A percentile compares a stretch with the other conserved stretches of the same genome.
Evolutionary conservation across 139 green algal species (phyloP).

Genomic region (Marvania coccoides): DNA sequence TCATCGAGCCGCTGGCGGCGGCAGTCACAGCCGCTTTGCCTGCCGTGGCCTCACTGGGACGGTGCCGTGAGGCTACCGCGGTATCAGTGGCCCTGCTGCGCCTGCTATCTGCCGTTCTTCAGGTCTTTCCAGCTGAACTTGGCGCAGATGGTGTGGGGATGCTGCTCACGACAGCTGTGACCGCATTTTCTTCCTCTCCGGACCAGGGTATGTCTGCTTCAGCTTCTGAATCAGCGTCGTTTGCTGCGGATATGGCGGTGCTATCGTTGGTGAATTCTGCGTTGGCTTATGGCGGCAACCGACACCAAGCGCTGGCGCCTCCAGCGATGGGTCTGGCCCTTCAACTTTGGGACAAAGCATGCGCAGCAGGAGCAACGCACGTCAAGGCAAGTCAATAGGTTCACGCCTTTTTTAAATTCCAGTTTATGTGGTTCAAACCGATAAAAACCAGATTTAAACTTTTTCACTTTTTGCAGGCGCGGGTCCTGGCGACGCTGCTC

Average conservation of each 20-base stretch:
- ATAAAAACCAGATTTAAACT: too few relatives aligned
- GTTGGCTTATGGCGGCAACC: not conserved
- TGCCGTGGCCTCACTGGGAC: not conserved
- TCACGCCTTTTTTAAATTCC: too few relatives aligned
- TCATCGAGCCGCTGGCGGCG: not conserved
- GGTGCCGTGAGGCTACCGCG: not conserved
- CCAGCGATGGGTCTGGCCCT: not conserved
- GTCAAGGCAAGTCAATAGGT: too few relatives aligned
- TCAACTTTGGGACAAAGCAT: not conserved
- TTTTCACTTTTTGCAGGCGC: too few relatives aligned
- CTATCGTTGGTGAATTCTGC: not conserved
- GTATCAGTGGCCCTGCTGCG: conserved; percentile 4
- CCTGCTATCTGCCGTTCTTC: not conserved
- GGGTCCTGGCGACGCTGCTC: conserved; percentile 6
- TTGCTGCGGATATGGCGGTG: not conserved
- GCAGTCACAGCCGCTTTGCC: not conserved
- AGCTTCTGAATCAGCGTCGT: not conserved
- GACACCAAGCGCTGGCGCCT: not conserved
- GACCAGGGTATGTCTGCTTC: not conserved
- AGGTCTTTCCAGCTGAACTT: conserved; percentile 14
- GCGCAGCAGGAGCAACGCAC: not conserved
- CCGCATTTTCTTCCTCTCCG: not conserved
- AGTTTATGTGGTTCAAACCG: too few relatives aligned
- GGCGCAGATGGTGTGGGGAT: not conserved
- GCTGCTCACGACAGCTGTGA: conserved; percentile 11